Conservation (phyloP, 1,284 basidiomycete species). For the Melanopsichium pennsylvanicum region DNA sequence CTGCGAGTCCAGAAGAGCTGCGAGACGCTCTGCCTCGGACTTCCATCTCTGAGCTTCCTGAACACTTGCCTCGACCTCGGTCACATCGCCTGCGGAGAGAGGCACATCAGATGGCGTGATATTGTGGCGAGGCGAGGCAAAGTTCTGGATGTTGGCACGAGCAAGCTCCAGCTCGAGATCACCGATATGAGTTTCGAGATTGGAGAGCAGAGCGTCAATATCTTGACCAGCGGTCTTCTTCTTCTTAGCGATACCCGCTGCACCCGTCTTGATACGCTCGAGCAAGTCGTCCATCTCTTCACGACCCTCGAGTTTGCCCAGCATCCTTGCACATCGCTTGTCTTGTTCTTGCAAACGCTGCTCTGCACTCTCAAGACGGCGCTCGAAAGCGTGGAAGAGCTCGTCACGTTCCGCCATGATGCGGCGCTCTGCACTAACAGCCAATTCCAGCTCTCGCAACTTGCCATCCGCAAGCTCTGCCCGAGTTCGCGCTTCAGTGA, state of each 20-base stretch:
- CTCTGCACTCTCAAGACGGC: slow-evolving; percentile 53
- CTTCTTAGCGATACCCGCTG: slow-evolving; percentile 37
- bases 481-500: neutral
- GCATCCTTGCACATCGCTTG: slow-evolving; percentile 57
- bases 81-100: neutral
- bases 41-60: slow-evolving; percentile 21
- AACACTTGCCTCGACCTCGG: slow-evolving; percentile 8
- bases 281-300: slow-evolving; percentile 65
- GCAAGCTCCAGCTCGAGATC: slow-evolving; percentile 56
- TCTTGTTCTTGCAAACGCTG: slow-evolving; percentile 59
- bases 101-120: slow-evolving; percentile 3
- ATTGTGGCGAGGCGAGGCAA: slow-evolving; percentile 11
- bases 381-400: slow-evolving; percentile 54
- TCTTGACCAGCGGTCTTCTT: slow-evolving; percentile 54
- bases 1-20: slow-evolving; percentile 5
- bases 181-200: slow-evolving; percentile 55
- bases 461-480: slow-evolving; percentile 20
- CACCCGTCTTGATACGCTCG: slow-evolving; percentile 60
- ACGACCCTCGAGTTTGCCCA: slow-evolving; percentile 63
- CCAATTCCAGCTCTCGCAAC: slow-evolving; percentile 49
- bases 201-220: slow-evolving; percentile 50
- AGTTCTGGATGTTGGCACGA: slow-evolving; percentile 15
- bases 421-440: slow-evolving; percentile 47
- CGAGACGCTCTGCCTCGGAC: slow-evolving; percentile 19
- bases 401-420: slow-evolving; percentile 54